A percentile compares a stretch with the other conserved stretches of the same genome.
Conservation (phyloP, 352 stramenopile species). For the Globisporangium spiculum region DNA sequence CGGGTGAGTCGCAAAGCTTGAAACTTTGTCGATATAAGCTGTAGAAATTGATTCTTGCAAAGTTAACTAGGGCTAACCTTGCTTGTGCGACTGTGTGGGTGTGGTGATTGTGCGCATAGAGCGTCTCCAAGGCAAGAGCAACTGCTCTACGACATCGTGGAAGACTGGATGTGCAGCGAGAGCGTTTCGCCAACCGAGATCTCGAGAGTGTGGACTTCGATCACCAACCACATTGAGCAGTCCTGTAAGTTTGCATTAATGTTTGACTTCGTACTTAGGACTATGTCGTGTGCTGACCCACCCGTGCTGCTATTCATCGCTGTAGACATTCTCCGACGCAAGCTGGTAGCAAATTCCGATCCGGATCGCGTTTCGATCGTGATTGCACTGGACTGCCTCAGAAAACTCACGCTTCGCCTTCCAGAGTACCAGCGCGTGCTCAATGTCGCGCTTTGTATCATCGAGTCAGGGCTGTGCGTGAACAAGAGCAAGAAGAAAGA, state of each 20-base stretch:
- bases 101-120: constrained; percentile 5
- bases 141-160: constrained; percentile 58
- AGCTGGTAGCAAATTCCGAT: constrained; percentile 38
- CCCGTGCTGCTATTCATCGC: background rate
- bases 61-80: background rate
- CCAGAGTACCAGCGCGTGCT: constrained; percentile 64
- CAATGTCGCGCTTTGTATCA: constrained; percentile 42
- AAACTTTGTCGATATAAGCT: background rate
- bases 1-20: constrained; percentile 1
- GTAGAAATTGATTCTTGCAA: background rate
- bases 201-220: constrained; percentile 54
- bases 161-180: constrained; percentile 58
- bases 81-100: background rate
- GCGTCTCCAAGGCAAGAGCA: constrained; percentile 28
- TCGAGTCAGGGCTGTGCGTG: constrained; percentile 51
- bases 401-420: constrained; percentile 46
- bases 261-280: background rate
- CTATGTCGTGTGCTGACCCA: background rate
- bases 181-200: constrained; percentile 40
- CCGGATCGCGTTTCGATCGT: constrained; percentile 50
- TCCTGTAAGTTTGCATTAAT: constrained; percentile 44
- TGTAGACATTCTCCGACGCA: constrained; percentile 58
- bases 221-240: constrained; percentile 60
- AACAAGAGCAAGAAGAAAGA: background rate
- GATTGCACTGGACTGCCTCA: constrained; percentile 73